Conservation (phyloP, 2,329 filamentous ascomycete species). For the Pleomassaria siparia region DNA sequence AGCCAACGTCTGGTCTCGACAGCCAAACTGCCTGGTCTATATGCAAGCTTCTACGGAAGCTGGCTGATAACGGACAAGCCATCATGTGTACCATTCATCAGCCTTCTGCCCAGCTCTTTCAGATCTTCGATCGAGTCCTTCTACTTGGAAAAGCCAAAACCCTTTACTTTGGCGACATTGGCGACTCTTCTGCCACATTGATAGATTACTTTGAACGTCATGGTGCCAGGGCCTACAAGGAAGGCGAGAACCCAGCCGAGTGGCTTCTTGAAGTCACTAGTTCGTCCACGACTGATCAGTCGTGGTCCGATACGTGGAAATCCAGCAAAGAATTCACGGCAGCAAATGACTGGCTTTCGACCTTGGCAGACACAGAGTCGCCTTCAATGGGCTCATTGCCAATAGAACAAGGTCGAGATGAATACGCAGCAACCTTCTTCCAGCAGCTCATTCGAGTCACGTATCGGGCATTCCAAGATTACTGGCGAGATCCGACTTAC, state of each 20-base stretch:
- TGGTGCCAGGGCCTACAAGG: conserved; percentile 63
- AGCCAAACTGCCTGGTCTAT: conserved; percentile 91
- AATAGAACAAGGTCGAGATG: not conserved
- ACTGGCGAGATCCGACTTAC: conserved; percentile 1
- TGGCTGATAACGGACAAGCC: conserved; percentile 75
- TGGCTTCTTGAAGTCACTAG: conserved; percentile 64
- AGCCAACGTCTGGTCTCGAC: conserved; percentile 82
- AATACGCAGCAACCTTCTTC: not conserved
- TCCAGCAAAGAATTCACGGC: too few relatives aligned
- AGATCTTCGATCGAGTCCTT: conserved; percentile 77
- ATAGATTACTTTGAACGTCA: conserved; percentile 73
- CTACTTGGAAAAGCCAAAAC: conserved; percentile 70
- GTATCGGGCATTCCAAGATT: not conserved
- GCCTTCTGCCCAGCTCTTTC: conserved; percentile 86
- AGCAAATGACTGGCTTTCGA: too few relatives aligned
- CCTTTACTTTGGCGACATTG: conserved; percentile 78
- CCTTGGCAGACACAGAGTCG: too few relatives aligned
- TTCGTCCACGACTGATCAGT: too few relatives aligned
- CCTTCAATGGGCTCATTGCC: not conserved
- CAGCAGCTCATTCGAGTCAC: not conserved
- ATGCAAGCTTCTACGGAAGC: conserved; percentile 77
- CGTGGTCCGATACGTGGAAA: conserved; percentile 25
- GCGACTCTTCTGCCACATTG: conserved; percentile 65
- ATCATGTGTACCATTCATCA: conserved; percentile 95
- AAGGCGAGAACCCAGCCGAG: conserved; percentile 76